These are phyloP conservation scores for Amylocarpus encephaloides DNA, from an alignment of 2,329 filamentous ascomycete species.

Conservation along the genomic window DNA sequence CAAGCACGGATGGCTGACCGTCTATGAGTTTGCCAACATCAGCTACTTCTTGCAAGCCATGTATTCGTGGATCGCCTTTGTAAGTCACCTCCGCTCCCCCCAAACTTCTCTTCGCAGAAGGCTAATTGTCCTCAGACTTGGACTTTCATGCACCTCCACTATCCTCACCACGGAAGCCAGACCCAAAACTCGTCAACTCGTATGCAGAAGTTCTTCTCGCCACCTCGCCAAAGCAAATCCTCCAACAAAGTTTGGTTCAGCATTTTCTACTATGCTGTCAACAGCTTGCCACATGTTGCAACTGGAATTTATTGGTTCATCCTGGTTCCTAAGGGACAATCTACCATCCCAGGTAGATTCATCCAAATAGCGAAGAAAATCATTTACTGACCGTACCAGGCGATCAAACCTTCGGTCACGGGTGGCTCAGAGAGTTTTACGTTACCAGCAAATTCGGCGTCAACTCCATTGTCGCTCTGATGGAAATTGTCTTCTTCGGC, in stretches of 20 bases:
- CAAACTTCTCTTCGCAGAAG: background rate
- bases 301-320: slow-evolving; percentile 29
- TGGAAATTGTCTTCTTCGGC: slow-evolving; percentile 30
- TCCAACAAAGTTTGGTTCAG: slow-evolving; percentile 29
- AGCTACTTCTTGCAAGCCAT: slow-evolving; percentile 26
- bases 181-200: slow-evolving; percentile 7
- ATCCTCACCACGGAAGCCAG: slow-evolving; percentile 23
- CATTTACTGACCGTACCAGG: slow-evolving; percentile 14
- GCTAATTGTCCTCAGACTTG: slow-evolving; percentile 23
- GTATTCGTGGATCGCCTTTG: slow-evolving; percentile 28
- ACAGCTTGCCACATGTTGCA: slow-evolving; percentile 28
- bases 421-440: slow-evolving; percentile 21
- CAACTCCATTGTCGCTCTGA: slow-evolving; percentile 27
- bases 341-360: slow-evolving; percentile 18
- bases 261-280: slow-evolving; percentile 29
- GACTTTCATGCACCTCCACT: slow-evolving; percentile 32
- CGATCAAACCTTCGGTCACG: slow-evolving; percentile 20
- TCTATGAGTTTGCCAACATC: slow-evolving; percentile 30
- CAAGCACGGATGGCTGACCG: slow-evolving; percentile 17
- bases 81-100: slow-evolving; percentile 17
- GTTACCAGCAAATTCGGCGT: slow-evolving; percentile 25
- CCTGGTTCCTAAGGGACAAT: slow-evolving; percentile 22
- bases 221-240: slow-evolving; percentile 20
- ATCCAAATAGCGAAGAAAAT: background rate
- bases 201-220: slow-evolving; percentile 22